Percentiles rank a stretch among this genome's conserved stretches.
Conservation (phyloP, 768 basidiomycete genomes). For the Pleurotus djamor region DNA sequence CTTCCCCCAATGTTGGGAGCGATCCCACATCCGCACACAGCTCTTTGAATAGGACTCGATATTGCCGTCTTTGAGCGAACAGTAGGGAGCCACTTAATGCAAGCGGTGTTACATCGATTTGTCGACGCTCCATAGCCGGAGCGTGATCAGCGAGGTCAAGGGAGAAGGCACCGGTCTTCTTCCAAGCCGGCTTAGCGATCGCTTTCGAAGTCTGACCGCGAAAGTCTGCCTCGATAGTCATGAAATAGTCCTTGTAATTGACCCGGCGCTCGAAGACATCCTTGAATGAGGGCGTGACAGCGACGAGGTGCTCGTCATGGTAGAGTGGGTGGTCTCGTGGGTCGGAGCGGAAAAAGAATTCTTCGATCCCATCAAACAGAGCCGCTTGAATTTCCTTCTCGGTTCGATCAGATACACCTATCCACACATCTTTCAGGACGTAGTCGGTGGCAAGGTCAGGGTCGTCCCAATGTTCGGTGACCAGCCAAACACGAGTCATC, state of each 20-base stretch:
- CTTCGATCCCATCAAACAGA: slow-evolving; percentile 9
- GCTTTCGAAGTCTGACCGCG: neutral
- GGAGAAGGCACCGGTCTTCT: neutral
- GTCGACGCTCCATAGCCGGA: too few relatives aligned
- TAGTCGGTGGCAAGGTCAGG: neutral
- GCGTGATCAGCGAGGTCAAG: too few relatives aligned
- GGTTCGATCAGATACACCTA: slow-evolving; percentile 5
- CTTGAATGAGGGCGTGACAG: neutral
- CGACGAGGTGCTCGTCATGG: neutral
- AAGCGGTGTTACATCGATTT: neutral
- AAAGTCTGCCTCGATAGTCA: neutral
- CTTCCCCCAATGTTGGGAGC: neutral
- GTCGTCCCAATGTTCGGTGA: slow-evolving; percentile 2
- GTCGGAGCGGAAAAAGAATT: neutral
- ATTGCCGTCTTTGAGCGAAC: neutral
- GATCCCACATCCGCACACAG: neutral
- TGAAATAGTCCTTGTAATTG: neutral
- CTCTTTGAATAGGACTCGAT: neutral
- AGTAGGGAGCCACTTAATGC: neutral
- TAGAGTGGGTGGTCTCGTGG: neutral
- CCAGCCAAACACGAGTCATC: slow-evolving; percentile 12
- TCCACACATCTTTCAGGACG: slow-evolving; percentile 17
- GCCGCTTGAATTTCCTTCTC: slow-evolving; percentile 13
- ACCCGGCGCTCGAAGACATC: neutral
- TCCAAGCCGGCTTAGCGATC: neutral